These are phyloP conservation scores for Candida sp. DNA, from an alignment of 1,139 yeast genomes.

Conservation along the genomic window DNA sequence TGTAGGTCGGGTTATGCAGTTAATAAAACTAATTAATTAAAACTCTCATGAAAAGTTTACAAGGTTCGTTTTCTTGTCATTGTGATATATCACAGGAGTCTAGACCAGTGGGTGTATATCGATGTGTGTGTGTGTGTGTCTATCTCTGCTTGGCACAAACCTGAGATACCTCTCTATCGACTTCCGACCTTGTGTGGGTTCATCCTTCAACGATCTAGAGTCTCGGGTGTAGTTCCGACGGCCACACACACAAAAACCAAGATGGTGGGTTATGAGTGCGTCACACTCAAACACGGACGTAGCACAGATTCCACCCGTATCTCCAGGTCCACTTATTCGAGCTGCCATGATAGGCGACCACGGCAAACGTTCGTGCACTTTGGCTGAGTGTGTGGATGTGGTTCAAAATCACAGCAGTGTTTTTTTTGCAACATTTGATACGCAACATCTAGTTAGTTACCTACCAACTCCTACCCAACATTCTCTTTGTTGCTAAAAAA, in stretches of 20 bases:
- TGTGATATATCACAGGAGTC: not conserved
- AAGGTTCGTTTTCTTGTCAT: not conserved
- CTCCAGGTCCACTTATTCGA: not conserved
- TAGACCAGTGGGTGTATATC: no score
- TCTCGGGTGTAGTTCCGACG: no score
- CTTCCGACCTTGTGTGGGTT: not conserved
- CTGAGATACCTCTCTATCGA: not conserved
- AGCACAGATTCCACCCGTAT: not conserved
- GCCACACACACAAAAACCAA: no score
- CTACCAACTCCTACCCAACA: not conserved
- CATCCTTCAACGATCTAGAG: not conserved
- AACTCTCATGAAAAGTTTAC: not conserved
- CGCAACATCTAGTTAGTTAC: not conserved
- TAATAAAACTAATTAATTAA: not conserved
- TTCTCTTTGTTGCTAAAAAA: not conserved
- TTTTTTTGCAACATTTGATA: slow-evolving; percentile 1
- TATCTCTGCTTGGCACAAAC: no score
- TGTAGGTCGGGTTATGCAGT: not conserved
- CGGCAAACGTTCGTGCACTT: no score
- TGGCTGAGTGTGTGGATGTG: not conserved
- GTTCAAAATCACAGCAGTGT: not conserved
- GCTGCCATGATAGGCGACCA: no score
- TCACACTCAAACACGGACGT: no score
- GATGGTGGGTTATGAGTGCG: no score
- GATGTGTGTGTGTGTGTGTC: not conserved